These are phyloP conservation scores for Nemophila menziesii DNA, from an alignment of 257 asterid species.

Conservation along the genomic window DNA sequence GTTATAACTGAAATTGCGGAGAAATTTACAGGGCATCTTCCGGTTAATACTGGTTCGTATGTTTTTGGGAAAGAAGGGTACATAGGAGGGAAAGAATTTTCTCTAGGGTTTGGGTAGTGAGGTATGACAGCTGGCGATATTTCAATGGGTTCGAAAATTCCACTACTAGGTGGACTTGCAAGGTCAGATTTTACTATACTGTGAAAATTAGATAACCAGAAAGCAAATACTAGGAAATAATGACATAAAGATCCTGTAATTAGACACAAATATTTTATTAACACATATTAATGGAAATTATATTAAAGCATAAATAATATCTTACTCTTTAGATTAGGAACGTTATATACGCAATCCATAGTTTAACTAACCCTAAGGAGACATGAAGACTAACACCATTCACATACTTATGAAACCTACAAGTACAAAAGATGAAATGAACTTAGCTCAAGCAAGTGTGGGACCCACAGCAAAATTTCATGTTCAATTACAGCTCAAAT, in stretches of 20 bases:
- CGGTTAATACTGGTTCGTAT: slow-evolving; percentile 82
- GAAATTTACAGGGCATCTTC: slow-evolving; percentile 88
- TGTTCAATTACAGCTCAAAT: slow-evolving; percentile 5
- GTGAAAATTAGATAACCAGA: slow-evolving; percentile 60
- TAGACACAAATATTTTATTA: slow-evolving; percentile 2
- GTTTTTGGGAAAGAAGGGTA: slow-evolving; percentile 78
- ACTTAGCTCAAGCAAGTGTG: no score
- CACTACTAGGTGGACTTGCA: slow-evolving; percentile 61
- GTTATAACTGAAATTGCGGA: slow-evolving; percentile 62
- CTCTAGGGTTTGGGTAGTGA: slow-evolving; percentile 49
- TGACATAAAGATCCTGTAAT: slow-evolving; percentile 59
- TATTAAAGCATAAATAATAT: background rate
- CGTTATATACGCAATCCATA: slow-evolving; percentile 53
- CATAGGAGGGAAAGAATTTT: slow-evolving; percentile 80
- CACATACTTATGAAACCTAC: slow-evolving; percentile 9
- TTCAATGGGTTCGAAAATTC: slow-evolving; percentile 75
- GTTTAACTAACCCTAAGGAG: slow-evolving; percentile 56
- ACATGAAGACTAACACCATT: slow-evolving; percentile 42
- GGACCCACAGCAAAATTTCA: background rate
- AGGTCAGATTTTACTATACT: slow-evolving; percentile 36
- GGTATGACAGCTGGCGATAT: slow-evolving; percentile 86
- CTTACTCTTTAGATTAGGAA: slow-evolving; percentile 51
- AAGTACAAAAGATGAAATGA: background rate
- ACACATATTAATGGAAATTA: background rate
- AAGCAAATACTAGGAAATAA: slow-evolving; percentile 38